Base-by-base conservation (phyloP, 192 early-diverging fungal species). In the Backusella australiensis region DNA sequence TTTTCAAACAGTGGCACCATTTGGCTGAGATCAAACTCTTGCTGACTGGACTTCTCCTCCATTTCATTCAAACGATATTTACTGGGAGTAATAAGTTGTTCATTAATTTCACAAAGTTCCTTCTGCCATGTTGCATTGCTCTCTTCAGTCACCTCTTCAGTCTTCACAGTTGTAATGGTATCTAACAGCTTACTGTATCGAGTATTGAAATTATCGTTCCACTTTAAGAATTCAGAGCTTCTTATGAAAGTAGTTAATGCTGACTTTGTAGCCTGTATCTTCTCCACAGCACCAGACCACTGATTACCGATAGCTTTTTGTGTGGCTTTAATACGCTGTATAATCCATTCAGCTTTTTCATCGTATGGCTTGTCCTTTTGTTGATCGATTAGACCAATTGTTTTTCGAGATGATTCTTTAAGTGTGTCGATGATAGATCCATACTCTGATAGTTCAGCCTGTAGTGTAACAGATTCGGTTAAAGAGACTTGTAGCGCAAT, bases 231-330 rank as follows among this genome's bases (percentile, higher is more conserved):
- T 44, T 72, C 70, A 12, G 70, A 39, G 14, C 6, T 23, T 26
- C 29, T 41, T 46, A 72, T 46, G 6, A 32, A 32, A 7, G 70
- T 52, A 39, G 29, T 34, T 14, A 44, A 34, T 19, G 11, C 3
- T 32, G 11, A 32, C 17, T 44, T 39, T 34, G 32, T 29, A 29
- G 3, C 19, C 9, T 49, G 39, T 29, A 44, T 52, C 32, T 53
- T 44, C 15, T 72, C 41, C 21, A 67, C 42, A 8, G 75, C 34
- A 19, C 41, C 42, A 8, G 19, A 69, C 78, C 78, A 79, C 9
- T 52, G 39, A 65, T 42, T 32, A 74, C 75, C 73, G 36, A 79
- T 69, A 1, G 63, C 65, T n/a, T 59, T 34, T 44, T 79, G 78
- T 14, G 52, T 75, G 3, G 39, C n/a, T 21, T 65, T 26, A 8